These are phyloP conservation scores for Thymus quinquecostatus DNA, from an alignment of 257 asterid genomes.

Conservation along the genomic window DNA sequence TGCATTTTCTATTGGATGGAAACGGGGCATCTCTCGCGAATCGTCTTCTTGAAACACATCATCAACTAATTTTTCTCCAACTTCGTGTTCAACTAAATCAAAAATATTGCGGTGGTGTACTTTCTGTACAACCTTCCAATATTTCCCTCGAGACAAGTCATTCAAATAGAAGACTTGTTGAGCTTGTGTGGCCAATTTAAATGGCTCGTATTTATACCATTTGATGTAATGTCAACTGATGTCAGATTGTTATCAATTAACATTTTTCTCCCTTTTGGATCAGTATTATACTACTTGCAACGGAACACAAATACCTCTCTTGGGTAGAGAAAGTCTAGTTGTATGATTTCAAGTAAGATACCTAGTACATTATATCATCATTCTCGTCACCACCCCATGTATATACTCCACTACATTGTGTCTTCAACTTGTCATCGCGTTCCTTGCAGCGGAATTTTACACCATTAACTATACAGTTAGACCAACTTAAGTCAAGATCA, in stretches of 20 bases:
- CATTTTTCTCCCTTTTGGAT: background rate
- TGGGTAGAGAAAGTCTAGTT: background rate
- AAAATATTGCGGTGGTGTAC: background rate
- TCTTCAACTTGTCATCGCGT: background rate
- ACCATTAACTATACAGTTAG: background rate
- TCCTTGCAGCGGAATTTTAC: background rate
- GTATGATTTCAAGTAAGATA: background rate
- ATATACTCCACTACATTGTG: background rate
- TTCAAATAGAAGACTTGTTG: background rate
- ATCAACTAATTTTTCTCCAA: background rate
- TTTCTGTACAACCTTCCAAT: background rate
- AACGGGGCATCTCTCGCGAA: background rate
- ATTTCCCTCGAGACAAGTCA: background rate
- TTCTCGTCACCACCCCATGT: background rate
- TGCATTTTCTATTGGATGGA: background rate
- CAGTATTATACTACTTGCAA: background rate
- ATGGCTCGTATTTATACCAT: background rate
- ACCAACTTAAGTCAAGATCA: background rate
- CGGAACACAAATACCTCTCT: background rate
- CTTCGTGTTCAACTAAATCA: background rate
- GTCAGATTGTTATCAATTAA: too few species aligned
- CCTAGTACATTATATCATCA: background rate
- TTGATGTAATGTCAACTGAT: background rate
- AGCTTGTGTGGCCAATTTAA: background rate
- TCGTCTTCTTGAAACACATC: conserved; percentile 4